Conservation (phyloP, 164 flowering plant species). For the Houttuynia cordata region DNA sequence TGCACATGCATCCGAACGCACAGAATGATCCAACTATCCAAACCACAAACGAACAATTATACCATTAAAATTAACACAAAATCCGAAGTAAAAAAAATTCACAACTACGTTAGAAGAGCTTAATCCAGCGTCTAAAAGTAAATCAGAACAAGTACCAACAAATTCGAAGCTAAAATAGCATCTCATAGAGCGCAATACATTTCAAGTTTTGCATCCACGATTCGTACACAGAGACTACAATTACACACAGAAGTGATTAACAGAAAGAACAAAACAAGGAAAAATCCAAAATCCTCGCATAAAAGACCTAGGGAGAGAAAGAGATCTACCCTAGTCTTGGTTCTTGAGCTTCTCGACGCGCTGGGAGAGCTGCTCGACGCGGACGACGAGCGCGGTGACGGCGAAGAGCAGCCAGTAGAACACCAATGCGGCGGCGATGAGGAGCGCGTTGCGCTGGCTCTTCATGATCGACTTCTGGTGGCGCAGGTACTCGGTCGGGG, state of each 20-base stretch:
- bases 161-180: not conserved
- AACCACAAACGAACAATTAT: no score
- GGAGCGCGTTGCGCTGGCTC: conserved; percentile 81
- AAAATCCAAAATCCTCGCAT: not conserved
- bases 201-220: no score
- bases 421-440: conserved; percentile 67
- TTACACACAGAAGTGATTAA: not conserved
- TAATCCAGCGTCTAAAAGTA: not conserved
- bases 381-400: conserved; percentile 57
- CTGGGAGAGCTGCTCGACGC: conserved; percentile 57
- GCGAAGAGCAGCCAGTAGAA: conserved; percentile 87
- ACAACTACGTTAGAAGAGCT: not conserved
- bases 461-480: conserved; percentile 92
- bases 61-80: not conserved
- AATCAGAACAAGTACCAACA: not conserved
- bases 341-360: conserved; percentile 58
- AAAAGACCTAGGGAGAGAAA: not conserved
- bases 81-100: not conserved
- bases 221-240: not conserved
- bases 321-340: conserved; percentile 9
- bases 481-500: conserved; percentile 45
- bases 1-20: no score
- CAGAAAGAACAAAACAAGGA: not conserved
- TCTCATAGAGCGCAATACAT: not conserved
- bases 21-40: no score